A percentile compares a stretch with the other conserved stretches of the same genome.
Evolutionary conservation across 73 alveolate species (phyloP).

Genomic region (Stentor roeselii): DNA sequence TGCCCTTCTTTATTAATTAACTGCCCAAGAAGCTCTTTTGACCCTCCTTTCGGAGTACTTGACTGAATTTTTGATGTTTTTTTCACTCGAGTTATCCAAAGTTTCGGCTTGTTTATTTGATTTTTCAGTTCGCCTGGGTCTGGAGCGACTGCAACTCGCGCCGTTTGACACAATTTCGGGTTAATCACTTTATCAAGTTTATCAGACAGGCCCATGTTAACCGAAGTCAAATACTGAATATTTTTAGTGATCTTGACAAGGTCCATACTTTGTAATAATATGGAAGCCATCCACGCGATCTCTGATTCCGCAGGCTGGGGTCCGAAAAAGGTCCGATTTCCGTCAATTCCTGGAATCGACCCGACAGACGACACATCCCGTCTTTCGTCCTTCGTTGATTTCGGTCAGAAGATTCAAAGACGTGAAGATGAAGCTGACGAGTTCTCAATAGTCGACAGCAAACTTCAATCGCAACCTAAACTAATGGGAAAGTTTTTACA

Average conservation of each 20-base stretch:
- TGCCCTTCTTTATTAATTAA: constrained; percentile 13
- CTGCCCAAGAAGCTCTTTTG: not conserved
- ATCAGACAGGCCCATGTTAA: not conserved
- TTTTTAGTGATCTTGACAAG: not conserved
- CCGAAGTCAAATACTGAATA: not conserved
- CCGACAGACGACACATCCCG: constrained; percentile 13
- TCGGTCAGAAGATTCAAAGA: constrained; percentile 1
- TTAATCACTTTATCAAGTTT: not conserved
- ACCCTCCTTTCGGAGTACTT: not conserved
- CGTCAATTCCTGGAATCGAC: not conserved
- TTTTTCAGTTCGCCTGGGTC: not conserved
- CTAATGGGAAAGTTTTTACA: not conserved
- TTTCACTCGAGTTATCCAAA: not conserved
- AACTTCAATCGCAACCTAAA: constrained; percentile 8
- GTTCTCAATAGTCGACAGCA: constrained; percentile 1
- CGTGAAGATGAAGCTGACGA: constrained; percentile 16
- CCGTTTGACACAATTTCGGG: not conserved
- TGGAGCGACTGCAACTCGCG: not conserved
- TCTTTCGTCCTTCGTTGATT: not conserved
- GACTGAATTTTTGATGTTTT: not conserved
- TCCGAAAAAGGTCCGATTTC: not conserved
- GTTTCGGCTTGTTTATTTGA: not conserved
- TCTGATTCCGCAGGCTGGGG: not conserved
- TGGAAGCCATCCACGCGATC: constrained; percentile 2
- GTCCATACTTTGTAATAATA: too few relatives aligned